Evolutionary conservation across 805 yeast species (phyloP).

Genomic region (Saturnispora bothae): DNA sequence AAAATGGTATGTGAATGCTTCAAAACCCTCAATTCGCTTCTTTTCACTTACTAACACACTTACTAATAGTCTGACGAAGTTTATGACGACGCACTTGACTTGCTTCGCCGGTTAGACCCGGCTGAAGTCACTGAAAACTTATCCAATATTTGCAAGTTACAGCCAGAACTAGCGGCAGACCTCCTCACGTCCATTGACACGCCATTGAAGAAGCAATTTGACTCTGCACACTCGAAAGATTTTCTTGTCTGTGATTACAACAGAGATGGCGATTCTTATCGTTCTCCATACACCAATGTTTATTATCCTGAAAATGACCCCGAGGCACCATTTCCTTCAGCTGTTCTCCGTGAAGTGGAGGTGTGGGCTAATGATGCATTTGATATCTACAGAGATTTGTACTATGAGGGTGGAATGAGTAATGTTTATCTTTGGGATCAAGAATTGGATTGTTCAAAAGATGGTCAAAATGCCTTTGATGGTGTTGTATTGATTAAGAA

Average conservation of each 20-base stretch:
- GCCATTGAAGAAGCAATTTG: conserved; percentile 51
- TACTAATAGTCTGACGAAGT: conserved; percentile 27
- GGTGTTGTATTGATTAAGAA: conserved; percentile 87
- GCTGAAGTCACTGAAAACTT: conserved; percentile 38
- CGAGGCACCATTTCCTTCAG: conserved; percentile 71
- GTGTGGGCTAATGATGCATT: conserved; percentile 78
- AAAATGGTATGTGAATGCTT: conserved; percentile 5
- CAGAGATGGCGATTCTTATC: conserved; percentile 83
- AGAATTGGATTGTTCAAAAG: conserved; percentile 40
- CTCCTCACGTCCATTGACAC: conserved; percentile 78
- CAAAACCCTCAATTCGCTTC: not conserved
- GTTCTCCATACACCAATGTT: conserved; percentile 84
- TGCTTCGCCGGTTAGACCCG: conserved; percentile 69
- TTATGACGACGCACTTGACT: conserved; percentile 70
- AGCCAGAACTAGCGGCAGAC: conserved; percentile 76
- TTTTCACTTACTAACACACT: conserved; percentile 3
- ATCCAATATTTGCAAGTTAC: conserved; percentile 38
- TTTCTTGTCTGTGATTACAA: conserved; percentile 88
- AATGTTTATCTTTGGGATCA: conserved; percentile 89
- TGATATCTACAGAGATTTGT: conserved; percentile 84
- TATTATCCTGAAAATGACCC: conserved; percentile 51
- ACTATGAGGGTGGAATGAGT: conserved; percentile 90
- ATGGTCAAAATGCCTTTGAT: conserved; percentile 62
- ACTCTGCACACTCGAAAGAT: conserved; percentile 48
- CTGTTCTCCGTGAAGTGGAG: conserved; percentile 61